Percentiles rank a stretch among this genome's conserved stretches.
phyloP scores from a whole-genome alignment of 192 early-diverging fungal species.

The Jimgerdemannia flammicorona region DNA sequence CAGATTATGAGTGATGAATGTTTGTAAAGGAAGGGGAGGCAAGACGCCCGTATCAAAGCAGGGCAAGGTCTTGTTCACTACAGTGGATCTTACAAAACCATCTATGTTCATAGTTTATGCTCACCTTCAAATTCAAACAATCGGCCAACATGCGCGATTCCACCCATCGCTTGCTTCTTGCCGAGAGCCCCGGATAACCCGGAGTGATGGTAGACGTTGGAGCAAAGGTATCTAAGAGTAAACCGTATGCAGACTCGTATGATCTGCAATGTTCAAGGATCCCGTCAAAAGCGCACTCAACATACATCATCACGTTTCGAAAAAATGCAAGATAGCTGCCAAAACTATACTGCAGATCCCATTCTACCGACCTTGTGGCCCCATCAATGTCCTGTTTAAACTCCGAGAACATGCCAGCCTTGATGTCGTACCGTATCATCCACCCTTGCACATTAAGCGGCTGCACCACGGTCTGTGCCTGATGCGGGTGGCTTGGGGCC shows the following conservation, averaged over 20 bases:
- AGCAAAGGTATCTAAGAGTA: slow-evolving; percentile 62
- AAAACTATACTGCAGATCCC: background rate
- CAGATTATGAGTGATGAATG: background rate
- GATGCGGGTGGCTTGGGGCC: slow-evolving; percentile 13
- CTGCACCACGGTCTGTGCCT: slow-evolving; percentile 18
- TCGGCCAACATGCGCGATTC: slow-evolving; percentile 74
- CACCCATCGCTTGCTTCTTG: slow-evolving; percentile 59
- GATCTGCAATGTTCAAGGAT: slow-evolving; percentile 32
- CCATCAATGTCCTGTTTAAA: slow-evolving; percentile 59
- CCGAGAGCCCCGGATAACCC: slow-evolving; percentile 38
- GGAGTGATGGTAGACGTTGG: slow-evolving; percentile 41
- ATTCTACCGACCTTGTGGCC: slow-evolving; percentile 36
- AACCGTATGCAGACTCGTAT: slow-evolving; percentile 67
- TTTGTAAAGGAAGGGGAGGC: background rate
- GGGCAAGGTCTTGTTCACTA: no score
- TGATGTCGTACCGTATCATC: slow-evolving; percentile 79
- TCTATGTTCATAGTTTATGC: no score
- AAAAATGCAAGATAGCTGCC: no score
- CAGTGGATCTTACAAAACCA: no score
- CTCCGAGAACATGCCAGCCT: slow-evolving; percentile 60
- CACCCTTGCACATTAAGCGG: slow-evolving; percentile 60
- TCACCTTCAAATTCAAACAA: slow-evolving; percentile 73
- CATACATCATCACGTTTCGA: no score
- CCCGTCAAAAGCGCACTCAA: no score
- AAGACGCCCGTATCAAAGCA: no score